These are phyloP conservation scores for Scheffersomyces insectosa DNA, from an alignment of 1,139 yeast species.

Conservation along the genomic window DNA sequence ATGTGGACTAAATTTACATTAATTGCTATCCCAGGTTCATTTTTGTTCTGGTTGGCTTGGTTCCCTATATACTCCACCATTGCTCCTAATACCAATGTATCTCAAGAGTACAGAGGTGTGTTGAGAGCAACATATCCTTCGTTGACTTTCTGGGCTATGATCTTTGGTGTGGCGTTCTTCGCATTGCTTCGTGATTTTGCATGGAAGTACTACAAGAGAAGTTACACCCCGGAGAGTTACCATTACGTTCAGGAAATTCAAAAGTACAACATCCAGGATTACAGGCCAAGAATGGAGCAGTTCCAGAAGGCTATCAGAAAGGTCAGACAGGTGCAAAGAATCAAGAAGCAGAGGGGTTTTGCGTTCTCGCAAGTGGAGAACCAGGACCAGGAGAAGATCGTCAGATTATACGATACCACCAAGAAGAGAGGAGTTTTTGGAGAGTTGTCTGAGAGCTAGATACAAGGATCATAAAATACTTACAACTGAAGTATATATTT, in stretches of 20 bases:
- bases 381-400: constrained; percentile 85
- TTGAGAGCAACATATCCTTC: constrained; percentile 75
- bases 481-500: neutral
- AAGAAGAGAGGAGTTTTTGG: constrained; percentile 57
- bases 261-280: constrained; percentile 90
- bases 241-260: constrained; percentile 97
- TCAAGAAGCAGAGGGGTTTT: constrained; percentile 97
- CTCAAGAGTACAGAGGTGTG: constrained; percentile 83
- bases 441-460: constrained; percentile 32
- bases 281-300: constrained; percentile 92
- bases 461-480: neutral
- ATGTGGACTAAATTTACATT: constrained; percentile 95
- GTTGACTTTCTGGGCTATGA: constrained; percentile 80
- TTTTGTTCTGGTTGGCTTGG: constrained; percentile 77
- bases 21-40: constrained; percentile 93
- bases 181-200: constrained; percentile 85
- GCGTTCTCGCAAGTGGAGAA: constrained; percentile 97
- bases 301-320: constrained; percentile 96
- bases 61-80: constrained; percentile 85
- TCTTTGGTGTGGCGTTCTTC: constrained; percentile 70
- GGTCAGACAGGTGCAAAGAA: constrained; percentile 96
- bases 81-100: constrained; percentile 82
- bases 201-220: constrained; percentile 93
- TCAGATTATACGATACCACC: constrained; percentile 94
- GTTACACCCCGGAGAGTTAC: constrained; percentile 87